These are phyloP conservation scores for Tylopilus subfusipes DNA, from an alignment of 768 basidiomycete species.

Conservation along the genomic window DNA sequence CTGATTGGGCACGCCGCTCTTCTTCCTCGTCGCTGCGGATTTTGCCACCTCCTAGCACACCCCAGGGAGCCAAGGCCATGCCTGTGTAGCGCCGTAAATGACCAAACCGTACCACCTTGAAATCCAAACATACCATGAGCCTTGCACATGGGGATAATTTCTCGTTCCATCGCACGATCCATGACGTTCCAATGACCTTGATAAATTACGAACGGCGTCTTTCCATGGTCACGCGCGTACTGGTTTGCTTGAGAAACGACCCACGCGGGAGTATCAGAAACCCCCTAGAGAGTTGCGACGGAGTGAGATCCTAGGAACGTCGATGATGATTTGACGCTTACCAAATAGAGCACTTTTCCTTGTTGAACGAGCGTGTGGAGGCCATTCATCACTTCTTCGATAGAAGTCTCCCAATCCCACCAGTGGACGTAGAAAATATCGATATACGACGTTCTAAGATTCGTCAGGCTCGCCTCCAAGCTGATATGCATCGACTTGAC, in stretches of 20 bases:
- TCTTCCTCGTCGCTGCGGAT: slow-evolving; percentile 32
- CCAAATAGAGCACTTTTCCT: slow-evolving; percentile 44
- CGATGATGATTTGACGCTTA: not conserved
- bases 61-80: slow-evolving; percentile 36
- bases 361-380: slow-evolving; percentile 41
- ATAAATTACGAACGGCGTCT: slow-evolving; percentile 46
- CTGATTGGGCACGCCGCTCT: slow-evolving; percentile 20
- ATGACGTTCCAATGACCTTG: slow-evolving; percentile 36
- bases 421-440: slow-evolving; percentile 56
- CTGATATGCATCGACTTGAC: slow-evolving; percentile 32
- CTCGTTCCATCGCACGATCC: slow-evolving; percentile 40
- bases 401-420: slow-evolving; percentile 45
- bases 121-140: slow-evolving; percentile 14
- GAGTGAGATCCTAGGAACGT: not conserved
- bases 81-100: not conserved
- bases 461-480: slow-evolving; percentile 37
- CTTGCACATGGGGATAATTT: slow-evolving; percentile 38
- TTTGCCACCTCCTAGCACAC: slow-evolving; percentile 30
- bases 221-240: slow-evolving; percentile 45
- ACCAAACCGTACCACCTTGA: slow-evolving; percentile 30
- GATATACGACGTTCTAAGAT: slow-evolving; percentile 55
- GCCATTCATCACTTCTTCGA: slow-evolving; percentile 44
- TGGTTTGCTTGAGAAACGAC: slow-evolving; percentile 46
- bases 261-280: slow-evolving; percentile 47
- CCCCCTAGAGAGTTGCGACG: slow-evolving; percentile 30